phyloP scores from a whole-genome alignment of 768 basidiomycete genomes.

The Auricularia sp. region DNA sequence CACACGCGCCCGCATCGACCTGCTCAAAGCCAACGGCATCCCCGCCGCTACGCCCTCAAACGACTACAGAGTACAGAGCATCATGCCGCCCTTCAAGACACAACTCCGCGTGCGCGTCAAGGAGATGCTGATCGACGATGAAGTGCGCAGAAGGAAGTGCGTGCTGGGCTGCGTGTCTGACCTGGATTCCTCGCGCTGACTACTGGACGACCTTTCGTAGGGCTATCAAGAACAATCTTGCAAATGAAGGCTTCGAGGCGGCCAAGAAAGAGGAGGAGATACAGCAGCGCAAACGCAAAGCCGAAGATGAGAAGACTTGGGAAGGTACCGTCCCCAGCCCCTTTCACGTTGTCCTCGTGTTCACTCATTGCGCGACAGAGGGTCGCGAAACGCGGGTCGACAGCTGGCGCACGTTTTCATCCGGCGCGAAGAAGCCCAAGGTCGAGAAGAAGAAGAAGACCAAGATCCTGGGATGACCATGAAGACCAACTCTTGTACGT shows the following conservation, averaged over 20 bases:
- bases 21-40: slow-evolving; percentile 55
- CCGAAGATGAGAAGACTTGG: slow-evolving; percentile 80
- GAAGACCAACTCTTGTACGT: not conserved
- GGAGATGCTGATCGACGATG: slow-evolving; percentile 83
- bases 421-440: slow-evolving; percentile 48
- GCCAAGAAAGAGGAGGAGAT: slow-evolving; percentile 85
- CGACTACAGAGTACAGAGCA: slow-evolving; percentile 42
- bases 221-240: slow-evolving; percentile 81
- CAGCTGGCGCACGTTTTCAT: slow-evolving; percentile 71
- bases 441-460: slow-evolving; percentile 17
- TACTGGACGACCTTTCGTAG: slow-evolving; percentile 25
- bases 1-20: slow-evolving; percentile 55
- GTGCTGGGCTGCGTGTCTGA: slow-evolving; percentile 16
- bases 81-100: slow-evolving; percentile 55
- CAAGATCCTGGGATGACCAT: not conserved
- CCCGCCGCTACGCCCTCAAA: slow-evolving; percentile 48
- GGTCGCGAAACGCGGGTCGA: slow-evolving; percentile 72
- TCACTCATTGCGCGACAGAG: slow-evolving; percentile 28
- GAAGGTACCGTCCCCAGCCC: slow-evolving; percentile 46
- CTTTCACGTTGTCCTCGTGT: not conserved
- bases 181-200: too few species aligned
- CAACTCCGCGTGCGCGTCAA: slow-evolving; percentile 65
- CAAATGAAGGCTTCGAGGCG: slow-evolving; percentile 89
- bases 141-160: slow-evolving; percentile 73
- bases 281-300: slow-evolving; percentile 67